Evolutionary conservation across 495 filamentous ascomycete genomes (phyloP).

Genomic region (Penicillium samsonianum): DNA sequence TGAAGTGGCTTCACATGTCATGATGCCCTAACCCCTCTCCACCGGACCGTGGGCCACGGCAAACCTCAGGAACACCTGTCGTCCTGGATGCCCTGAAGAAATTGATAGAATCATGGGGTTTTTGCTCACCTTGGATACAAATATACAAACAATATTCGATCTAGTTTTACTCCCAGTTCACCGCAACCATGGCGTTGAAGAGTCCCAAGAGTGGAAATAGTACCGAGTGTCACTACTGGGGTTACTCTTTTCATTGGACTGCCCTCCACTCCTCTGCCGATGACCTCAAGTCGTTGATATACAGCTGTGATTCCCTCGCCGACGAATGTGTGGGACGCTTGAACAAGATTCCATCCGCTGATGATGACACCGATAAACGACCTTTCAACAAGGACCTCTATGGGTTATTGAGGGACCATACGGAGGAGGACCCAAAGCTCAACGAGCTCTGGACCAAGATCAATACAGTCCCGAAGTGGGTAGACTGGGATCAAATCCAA

Average conservation of each 20-base stretch:
- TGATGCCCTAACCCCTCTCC: slow-evolving; percentile 8
- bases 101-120: not conserved
- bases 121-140: not conserved
- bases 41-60: slow-evolving; percentile 32
- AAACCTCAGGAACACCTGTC: slow-evolving; percentile 3
- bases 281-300: slow-evolving; percentile 59
- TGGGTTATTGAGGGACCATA: slow-evolving; percentile 58
- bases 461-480: slow-evolving; percentile 73
- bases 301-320: slow-evolving; percentile 67
- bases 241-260: slow-evolving; percentile 70
- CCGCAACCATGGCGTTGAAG: slow-evolving; percentile 20
- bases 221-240: slow-evolving; percentile 55
- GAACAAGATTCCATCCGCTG: slow-evolving; percentile 52
- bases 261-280: slow-evolving; percentile 62
- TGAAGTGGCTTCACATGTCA: slow-evolving; percentile 21
- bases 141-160: not conserved
- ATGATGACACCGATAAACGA: slow-evolving; percentile 18
- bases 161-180: not conserved
- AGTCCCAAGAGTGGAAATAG: slow-evolving; percentile 18
- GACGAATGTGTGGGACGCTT: slow-evolving; percentile 64
- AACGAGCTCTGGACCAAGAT: slow-evolving; percentile 65
- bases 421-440: slow-evolving; percentile 56
- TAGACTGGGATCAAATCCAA: slow-evolving; percentile 77
- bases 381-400: slow-evolving; percentile 59
- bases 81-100: not conserved